Conservation (phyloP, 106 monocot species). For the Dendrobium officinale region DNA sequence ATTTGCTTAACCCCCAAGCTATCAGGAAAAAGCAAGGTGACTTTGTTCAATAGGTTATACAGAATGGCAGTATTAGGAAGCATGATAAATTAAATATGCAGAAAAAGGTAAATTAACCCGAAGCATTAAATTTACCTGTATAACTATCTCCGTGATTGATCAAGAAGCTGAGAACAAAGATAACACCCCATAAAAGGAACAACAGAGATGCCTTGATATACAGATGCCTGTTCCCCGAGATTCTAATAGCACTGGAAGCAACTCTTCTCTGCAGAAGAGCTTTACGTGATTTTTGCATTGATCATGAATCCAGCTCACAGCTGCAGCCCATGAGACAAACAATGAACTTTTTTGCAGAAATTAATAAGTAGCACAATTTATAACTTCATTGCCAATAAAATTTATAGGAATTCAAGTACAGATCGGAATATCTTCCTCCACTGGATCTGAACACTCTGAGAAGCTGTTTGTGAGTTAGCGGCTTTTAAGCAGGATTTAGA, state of each 20-base stretch:
- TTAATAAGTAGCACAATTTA: not conserved
- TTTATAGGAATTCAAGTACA: not conserved
- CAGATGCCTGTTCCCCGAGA: not conserved
- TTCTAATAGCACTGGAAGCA: not conserved
- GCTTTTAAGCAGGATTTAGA: too few species aligned
- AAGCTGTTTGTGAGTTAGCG: too few species aligned
- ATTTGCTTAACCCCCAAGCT: not conserved
- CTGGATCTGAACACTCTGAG: too few species aligned
- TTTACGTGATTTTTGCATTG: conserved; percentile 11
- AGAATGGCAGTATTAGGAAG: not conserved
- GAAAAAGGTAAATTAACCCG: not conserved
- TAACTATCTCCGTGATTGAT: conserved; percentile 3
- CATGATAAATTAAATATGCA: not conserved
- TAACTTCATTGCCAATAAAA: not conserved
- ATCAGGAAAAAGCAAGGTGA: not conserved
- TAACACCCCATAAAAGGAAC: conserved; percentile 4
- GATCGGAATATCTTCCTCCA: not conserved
- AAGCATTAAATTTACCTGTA: conserved; percentile 1
- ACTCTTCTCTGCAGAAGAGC: conserved; percentile 13
- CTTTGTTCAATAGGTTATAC: not conserved
- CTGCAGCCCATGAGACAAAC: not conserved
- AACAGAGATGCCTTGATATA: conserved; percentile 3
- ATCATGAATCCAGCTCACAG: conserved; percentile 4
- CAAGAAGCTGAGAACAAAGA: conserved; percentile 1
- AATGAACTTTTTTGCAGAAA: not conserved